These are phyloP conservation scores for Elongisporangium anandrum DNA, from an alignment of 352 stramenopile genomes.

Conservation along the genomic window DNA sequence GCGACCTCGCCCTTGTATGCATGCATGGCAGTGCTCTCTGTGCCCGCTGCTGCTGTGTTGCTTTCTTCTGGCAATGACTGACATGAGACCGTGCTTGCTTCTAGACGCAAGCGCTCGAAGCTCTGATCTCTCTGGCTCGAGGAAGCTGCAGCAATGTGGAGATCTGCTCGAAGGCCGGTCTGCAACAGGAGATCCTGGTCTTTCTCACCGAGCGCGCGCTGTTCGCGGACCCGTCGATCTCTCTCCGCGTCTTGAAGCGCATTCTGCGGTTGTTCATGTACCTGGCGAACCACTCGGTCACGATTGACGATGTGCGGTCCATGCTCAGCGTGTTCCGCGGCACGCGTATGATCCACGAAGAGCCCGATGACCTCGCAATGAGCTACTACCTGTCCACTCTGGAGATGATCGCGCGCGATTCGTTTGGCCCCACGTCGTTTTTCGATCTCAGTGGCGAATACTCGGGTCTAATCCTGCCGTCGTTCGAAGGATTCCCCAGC, in stretches of 20 bases:
- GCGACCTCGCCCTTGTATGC: not conserved
- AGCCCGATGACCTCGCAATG: conserved; percentile 63
- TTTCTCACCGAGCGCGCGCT: conserved; percentile 71
- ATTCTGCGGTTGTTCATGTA: conserved; percentile 75
- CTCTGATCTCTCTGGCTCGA: conserved; percentile 72
- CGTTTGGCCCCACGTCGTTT: conserved; percentile 76
- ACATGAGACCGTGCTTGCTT: not conserved
- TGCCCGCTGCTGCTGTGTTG: conserved; percentile 1
- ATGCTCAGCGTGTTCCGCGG: conserved; percentile 82
- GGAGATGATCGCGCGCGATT: conserved; percentile 83
- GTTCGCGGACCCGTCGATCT: conserved; percentile 54
- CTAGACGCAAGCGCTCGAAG: conserved; percentile 52
- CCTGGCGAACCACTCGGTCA: conserved; percentile 73
- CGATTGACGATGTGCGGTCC: conserved; percentile 70
- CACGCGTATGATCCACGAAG: conserved; percentile 57
- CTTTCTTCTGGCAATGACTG: conserved; percentile 1
- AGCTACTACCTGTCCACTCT: conserved; percentile 79
- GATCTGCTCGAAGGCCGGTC: conserved; percentile 55
- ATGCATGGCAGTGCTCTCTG: conserved; percentile 1
- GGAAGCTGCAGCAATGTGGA: conserved; percentile 77
- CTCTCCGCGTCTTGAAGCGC: conserved; percentile 68
- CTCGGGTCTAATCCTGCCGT: conserved; percentile 63
- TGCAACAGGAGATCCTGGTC: conserved; percentile 66
- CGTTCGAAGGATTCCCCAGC: conserved; percentile 67
- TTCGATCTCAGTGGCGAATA: conserved; percentile 80